A percentile compares a stretch with the other conserved stretches of the same genome.
These are phyloP conservation scores for Cladophialophora psammophila DNA, from an alignment of 2,329 filamentous ascomycete species.

Conservation along the genomic window DNA sequence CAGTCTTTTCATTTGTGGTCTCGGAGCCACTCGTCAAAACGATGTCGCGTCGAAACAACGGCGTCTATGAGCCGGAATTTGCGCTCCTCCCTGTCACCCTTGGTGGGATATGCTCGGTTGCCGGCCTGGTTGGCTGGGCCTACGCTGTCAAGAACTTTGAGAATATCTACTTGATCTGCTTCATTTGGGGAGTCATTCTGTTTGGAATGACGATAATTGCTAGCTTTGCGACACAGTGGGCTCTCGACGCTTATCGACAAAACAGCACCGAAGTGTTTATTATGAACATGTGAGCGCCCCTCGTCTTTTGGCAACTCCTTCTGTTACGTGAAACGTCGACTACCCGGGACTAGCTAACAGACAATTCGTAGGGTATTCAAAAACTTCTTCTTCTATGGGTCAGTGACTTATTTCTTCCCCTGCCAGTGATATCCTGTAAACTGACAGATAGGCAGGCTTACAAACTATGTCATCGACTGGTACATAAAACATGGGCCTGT, in stretches of 20 bases:
- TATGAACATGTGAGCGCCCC: constrained; percentile 29
- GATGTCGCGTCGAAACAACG: constrained; percentile 52
- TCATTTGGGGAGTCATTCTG: constrained; percentile 30
- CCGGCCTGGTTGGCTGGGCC: constrained; percentile 51
- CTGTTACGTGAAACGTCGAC: background rate
- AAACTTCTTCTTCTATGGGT: constrained; percentile 39
- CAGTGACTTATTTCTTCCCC: constrained; percentile 32
- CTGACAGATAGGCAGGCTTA: constrained; percentile 40
- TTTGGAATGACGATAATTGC: constrained; percentile 31
- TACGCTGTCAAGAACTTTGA: constrained; percentile 18
- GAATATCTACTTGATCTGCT: constrained; percentile 30
- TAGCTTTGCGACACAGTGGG: constrained; percentile 28
- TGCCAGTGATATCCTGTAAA: constrained; percentile 32
- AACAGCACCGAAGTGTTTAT: constrained; percentile 37
- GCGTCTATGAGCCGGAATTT: constrained; percentile 52
- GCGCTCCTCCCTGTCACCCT: constrained; percentile 40
- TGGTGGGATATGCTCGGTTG: constrained; percentile 24
- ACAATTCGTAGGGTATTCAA: constrained; percentile 29
- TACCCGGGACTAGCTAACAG: background rate
- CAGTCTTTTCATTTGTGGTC: constrained; percentile 38
- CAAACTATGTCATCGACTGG: constrained; percentile 48
- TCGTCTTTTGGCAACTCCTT: background rate
- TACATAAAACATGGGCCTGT: constrained; percentile 44
- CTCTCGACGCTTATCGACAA: constrained; percentile 30
- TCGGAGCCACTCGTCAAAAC: constrained; percentile 45